Evolutionary conservation across 208 protist species (phyloP), one percentile per base, ranked within the genome.

Genomic region (Leptomonas pyrrhocoris): DNA sequence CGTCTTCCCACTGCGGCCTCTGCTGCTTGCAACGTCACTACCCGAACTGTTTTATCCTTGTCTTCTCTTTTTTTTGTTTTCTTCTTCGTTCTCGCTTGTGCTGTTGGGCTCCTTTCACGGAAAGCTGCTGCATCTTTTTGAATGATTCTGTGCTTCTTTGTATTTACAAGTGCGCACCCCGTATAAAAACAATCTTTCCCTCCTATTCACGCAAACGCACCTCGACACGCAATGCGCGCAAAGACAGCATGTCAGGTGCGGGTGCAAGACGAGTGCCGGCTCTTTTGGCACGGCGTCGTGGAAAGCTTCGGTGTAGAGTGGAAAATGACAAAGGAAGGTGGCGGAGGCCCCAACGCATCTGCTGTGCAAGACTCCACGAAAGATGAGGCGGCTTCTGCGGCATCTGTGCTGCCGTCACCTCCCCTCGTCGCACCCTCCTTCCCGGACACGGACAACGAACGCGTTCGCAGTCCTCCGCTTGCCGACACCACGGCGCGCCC

Each of bases 231-330:
- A 19, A 59, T 68, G 58, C 27, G 16, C 3, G 15, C 25, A 21
- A 36, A 18, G 1, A 30, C 56, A 23, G n/a, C n/a, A n/a, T n/a
- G n/a, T n/a, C n/a, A n/a, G n/a, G n/a, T n/a, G n/a, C n/a, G n/a
- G n/a, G n/a, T n/a, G n/a, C n/a, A 43, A 19, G 46, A 67, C 15
- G 72, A 77, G 51, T 60, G 53, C 23, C 25, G 40, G 18, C 53
- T 46, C n/a, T 77, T 77, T 43, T 77, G 45, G 28, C 72, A 72
- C 16, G 72, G 72, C 30, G 56, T 72, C 36, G 42, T 77, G 13
- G 72, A 77, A 34, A 77, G 72, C 42, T 77, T 77, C 31, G 72
- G 72, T 5, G 65, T 77, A 9, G 31, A 49, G 25, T 43, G 68
- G 49, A 36, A 13, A 15, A 49, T 19, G 28, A 12, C 28, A 0